These are phyloP conservation scores for Nicotiana noctiflora DNA, from an alignment of 257 asterid species.

Conservation along the genomic window DNA sequence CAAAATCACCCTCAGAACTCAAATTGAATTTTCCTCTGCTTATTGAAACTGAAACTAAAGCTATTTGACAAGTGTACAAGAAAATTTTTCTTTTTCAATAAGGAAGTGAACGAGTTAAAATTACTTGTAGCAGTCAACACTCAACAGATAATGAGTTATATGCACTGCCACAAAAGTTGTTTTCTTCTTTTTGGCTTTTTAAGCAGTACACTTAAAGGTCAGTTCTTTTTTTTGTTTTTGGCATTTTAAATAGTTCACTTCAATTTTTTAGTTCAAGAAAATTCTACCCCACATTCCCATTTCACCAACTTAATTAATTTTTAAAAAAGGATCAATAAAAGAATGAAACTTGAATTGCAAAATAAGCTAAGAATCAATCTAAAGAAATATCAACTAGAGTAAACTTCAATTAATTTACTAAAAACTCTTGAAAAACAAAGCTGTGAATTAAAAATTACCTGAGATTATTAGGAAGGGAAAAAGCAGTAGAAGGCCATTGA, in stretches of 20 bases:
- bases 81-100: neutral
- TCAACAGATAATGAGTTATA: neutral
- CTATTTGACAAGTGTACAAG: neutral
- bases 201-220: neutral
- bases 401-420: neutral
- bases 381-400: no score
- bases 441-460: constrained; percentile 16
- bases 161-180: neutral
- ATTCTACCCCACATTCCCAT: constrained; percentile 4
- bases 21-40: neutral
- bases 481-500: constrained; percentile 26
- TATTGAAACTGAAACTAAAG: constrained; percentile 1
- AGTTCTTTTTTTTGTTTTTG: neutral
- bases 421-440: neutral
- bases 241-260: neutral
- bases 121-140: neutral
- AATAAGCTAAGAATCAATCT: neutral
- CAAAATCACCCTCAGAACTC: neutral
- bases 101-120: neutral
- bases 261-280: neutral
- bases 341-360: neutral
- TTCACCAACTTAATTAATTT: neutral
- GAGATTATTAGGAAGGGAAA: constrained; percentile 21
- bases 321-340: neutral
- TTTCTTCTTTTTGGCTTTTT: neutral